These are phyloP conservation scores for Boletus insuetus DNA, from an alignment of 768 basidiomycete genomes.

Conservation along the genomic window DNA sequence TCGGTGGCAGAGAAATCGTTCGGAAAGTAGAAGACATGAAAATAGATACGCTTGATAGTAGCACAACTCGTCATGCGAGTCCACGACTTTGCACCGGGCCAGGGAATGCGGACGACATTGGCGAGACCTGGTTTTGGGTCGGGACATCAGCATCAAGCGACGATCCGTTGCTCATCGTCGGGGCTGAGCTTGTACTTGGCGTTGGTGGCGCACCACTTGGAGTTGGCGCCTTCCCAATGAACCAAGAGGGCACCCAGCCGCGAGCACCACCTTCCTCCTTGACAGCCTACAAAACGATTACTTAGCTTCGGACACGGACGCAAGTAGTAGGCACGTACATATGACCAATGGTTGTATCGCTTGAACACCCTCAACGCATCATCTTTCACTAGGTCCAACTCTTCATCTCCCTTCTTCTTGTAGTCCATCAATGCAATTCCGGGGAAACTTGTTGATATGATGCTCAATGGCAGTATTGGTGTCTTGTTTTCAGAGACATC, in stretches of 20 bases:
- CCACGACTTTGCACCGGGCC: slow-evolving; percentile 33
- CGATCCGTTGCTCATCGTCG: slow-evolving; percentile 26
- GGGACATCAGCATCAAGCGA: slow-evolving; percentile 39
- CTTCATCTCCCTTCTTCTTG: slow-evolving; percentile 89
- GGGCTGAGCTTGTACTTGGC: slow-evolving; percentile 46
- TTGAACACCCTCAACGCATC: slow-evolving; percentile 92
- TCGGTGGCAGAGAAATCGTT: slow-evolving; percentile 13
- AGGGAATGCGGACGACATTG: slow-evolving; percentile 81
- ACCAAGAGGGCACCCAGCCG: slow-evolving; percentile 99
- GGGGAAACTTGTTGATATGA: slow-evolving; percentile 97
- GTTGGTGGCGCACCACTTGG: slow-evolving; percentile 43
- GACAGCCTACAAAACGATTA: slow-evolving; percentile 61
- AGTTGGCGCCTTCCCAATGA: slow-evolving; percentile 79
- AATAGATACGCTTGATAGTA: slow-evolving; percentile 23
- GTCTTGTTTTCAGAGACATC: slow-evolving; percentile 49
- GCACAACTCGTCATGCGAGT: slow-evolving; percentile 17
- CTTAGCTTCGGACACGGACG: slow-evolving; percentile 1
- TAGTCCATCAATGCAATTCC: slow-evolving; percentile 97
- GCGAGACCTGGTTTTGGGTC: slow-evolving; percentile 56
- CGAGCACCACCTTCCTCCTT: slow-evolving; percentile 92
- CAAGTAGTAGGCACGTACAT: slow-evolving; percentile 46
- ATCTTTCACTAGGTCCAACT: slow-evolving; percentile 85
- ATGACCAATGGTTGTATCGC: slow-evolving; percentile 97
- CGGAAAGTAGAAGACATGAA: slow-evolving; percentile 13
- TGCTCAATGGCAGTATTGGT: slow-evolving; percentile 85